A percentile compares a stretch with the other conserved stretches of the same genome.
Evolutionary conservation across 805 yeast genomes (phyloP).

Genomic region (Saccharomycopsis oosterbeekiorum): DNA sequence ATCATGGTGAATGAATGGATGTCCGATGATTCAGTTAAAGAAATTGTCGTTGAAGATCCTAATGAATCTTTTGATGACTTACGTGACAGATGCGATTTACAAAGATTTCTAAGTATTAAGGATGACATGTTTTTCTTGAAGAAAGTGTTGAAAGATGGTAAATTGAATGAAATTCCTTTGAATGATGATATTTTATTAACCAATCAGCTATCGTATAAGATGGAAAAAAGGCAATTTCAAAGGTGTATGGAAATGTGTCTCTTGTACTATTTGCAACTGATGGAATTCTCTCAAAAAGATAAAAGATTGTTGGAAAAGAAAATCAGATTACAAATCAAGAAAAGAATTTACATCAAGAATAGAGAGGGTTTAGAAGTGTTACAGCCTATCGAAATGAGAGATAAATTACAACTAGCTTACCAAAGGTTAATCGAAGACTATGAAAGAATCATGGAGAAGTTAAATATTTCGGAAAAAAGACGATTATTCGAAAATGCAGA

Average conservation of each 20-base stretch:
- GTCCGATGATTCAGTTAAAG: conserved; percentile 41
- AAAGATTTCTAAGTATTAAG: conserved; percentile 30
- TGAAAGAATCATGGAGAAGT: conserved; percentile 37
- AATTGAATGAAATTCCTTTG: conserved; percentile 20
- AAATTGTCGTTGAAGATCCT: conserved; percentile 90
- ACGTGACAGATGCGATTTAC: conserved; percentile 73
- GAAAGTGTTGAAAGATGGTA: conserved; percentile 9
- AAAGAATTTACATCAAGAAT: conserved; percentile 68
- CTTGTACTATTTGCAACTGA: conserved; percentile 27
- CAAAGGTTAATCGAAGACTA: conserved; percentile 64
- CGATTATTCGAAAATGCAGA: background rate
- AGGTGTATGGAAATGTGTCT: conserved; percentile 71
- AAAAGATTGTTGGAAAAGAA: conserved; percentile 28
- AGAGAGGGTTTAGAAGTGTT: conserved; percentile 63
- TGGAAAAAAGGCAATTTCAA: conserved; percentile 70
- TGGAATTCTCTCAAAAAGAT: conserved; percentile 8
- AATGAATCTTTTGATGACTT: conserved; percentile 86
- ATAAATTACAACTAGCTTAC: conserved; percentile 69
- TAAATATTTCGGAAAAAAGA: conserved; percentile 19
- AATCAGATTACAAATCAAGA: conserved; percentile 56
- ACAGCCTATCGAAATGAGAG: conserved; percentile 52
- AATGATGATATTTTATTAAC: conserved; percentile 31
- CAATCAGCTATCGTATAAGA: conserved; percentile 37
- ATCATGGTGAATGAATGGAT: conserved; percentile 47
- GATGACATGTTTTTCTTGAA: conserved; percentile 23